A percentile compares a stretch with the other conserved stretches of the same genome.
These are phyloP conservation scores for Tremellales sp. DNA, from an alignment of 1,284 basidiomycete species.

Conservation along the genomic window DNA sequence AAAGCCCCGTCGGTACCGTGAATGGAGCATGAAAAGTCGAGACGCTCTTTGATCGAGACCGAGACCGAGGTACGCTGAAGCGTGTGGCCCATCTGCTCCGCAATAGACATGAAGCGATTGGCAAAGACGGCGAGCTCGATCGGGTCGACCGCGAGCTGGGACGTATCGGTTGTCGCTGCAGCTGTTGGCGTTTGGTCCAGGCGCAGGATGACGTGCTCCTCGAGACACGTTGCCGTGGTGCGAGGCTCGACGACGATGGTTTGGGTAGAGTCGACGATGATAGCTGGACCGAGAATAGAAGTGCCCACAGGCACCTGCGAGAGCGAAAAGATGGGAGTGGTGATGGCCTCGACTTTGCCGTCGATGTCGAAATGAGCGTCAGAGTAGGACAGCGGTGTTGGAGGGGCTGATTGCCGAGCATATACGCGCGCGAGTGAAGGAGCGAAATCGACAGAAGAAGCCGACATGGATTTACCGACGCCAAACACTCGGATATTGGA, in stretches of 20 bases:
- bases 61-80: constrained; percentile 52
- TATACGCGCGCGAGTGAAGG: constrained; percentile 12
- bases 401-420: background rate
- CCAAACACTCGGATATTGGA: no score
- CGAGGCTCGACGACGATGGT: constrained; percentile 29
- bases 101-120: constrained; percentile 43
- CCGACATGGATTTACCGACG: constrained; percentile 48
- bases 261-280: constrained; percentile 25
- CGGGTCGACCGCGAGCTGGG: constrained; percentile 36
- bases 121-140: constrained; percentile 51
- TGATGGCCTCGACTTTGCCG: constrained; percentile 11
- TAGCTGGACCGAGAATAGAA: constrained; percentile 18
- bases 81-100: constrained; percentile 53
- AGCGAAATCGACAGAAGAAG: constrained; percentile 18
- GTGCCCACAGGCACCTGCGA: constrained; percentile 7
- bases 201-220: constrained; percentile 61
- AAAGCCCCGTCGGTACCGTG: constrained; percentile 50
- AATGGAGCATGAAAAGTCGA: constrained; percentile 52
- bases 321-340: constrained; percentile 18
- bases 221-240: constrained; percentile 21
- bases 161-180: no score
- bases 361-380: constrained; percentile 45
- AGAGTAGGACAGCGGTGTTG: constrained; percentile 8
- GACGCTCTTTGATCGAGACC: constrained; percentile 43
- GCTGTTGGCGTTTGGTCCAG: no score